These are phyloP conservation scores for Striga hermonthica DNA, from an alignment of 305 asterid genomes.

Conservation along the genomic window DNA sequence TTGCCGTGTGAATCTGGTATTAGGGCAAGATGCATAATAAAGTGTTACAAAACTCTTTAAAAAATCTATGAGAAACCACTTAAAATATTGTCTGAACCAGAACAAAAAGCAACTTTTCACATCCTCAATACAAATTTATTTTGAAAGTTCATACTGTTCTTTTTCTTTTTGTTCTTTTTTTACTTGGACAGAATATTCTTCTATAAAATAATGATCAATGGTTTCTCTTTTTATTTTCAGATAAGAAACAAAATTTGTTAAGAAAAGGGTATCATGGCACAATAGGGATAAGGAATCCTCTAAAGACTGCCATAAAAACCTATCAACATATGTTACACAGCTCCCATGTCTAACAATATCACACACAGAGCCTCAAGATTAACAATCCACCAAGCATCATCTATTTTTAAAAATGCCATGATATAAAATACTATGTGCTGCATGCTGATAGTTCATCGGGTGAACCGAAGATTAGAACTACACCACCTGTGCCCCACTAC, in stretches of 20 bases:
- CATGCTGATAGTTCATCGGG: background rate
- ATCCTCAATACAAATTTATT: background rate
- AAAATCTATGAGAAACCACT: background rate
- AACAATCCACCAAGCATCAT: background rate
- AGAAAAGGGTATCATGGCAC: no score
- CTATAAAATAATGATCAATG: no score
- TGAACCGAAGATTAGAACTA: constrained; percentile 4
- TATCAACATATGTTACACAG: no score
- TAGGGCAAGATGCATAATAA: constrained; percentile 1
- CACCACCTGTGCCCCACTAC: constrained; percentile 65
- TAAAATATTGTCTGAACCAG: background rate
- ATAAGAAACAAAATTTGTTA: no score
- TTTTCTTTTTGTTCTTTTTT: background rate
- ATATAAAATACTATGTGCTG: background rate
- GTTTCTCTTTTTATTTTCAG: no score
- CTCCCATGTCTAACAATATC: no score
- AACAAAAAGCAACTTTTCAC: constrained; percentile 12
- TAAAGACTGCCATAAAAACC: no score
- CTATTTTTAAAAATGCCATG: constrained; percentile 2
- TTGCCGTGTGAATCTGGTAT: background rate
- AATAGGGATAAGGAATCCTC: no score
- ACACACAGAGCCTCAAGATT: no score
- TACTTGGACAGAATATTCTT: background rate
- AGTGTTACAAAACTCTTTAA: background rate
- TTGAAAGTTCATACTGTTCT: background rate